Evolutionary conservation across 192 early-diverging fungal genomes (phyloP), one percentile per base, ranked within the genome.

Genomic region (Coemansia sp.): DNA sequence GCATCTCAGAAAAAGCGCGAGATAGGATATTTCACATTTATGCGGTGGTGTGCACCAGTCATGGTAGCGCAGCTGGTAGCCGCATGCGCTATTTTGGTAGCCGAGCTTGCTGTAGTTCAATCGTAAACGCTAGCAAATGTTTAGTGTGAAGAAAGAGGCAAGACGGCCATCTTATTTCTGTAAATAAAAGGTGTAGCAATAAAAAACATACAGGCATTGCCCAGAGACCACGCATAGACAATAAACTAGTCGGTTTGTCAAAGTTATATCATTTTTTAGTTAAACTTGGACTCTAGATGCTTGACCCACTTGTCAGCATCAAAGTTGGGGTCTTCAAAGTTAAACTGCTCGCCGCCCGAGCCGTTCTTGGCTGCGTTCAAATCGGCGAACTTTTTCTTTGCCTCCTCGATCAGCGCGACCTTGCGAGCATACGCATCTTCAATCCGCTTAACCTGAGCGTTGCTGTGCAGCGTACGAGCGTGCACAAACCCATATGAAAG

Each of bases 391-490:
- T 81, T 72, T 59, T 58, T 76, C 67, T 76, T 81, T 45, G 79
- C 79, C 57, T 81, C 79, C 58, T 72, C 73, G 41, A 81, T 81
- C 66, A 81, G 55, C 1, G 72, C 66, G 24, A 81, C 66, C 70
- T 81, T 75, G 73, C 63, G 79, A 4, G 57, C 69, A 45, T 81
- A 76, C 39, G 70, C 67, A 25, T 65, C 17, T n/a, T 72, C 66
- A 27, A 76, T 69, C 60, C 64, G 69, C 56, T 45, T 75, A n/a
- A n/a, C 60, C 5, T 59, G 11, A 6, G 79, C 79, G 8, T 76
- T 63, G 35, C 56, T 76, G 52, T 55, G 66, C 61, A 81, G 70
- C 23, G 66, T 64, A 22, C 70, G 73, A 7, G 63, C 67, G 37
- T 72, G 79, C 5, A 76, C 47, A 50, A 62, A 76, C 21, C 79